Evolutionary conservation across 352 stramenopile genomes (phyloP), one percentile per base, ranked within the genome.

Genomic region (Phytophthora melonis): DNA sequence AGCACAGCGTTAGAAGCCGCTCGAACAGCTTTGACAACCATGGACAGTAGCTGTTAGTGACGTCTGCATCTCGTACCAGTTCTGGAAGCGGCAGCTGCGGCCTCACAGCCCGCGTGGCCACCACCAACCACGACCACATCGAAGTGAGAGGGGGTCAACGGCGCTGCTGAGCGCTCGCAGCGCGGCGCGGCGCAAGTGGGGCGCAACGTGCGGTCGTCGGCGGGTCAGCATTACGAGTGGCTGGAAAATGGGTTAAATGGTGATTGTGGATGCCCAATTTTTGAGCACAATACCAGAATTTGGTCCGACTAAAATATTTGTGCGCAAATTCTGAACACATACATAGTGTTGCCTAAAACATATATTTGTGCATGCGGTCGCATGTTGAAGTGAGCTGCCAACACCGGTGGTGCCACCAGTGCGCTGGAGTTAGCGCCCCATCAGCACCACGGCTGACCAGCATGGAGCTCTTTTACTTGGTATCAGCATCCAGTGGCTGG

Each of bases 91-190:
- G 84, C 80, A 0, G 84, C 80, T 6, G 84, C 84, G 62, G 84
- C 84, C 67, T 91, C 84, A 18, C 84, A 91, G 59, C 84, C 84
- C 10, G 84, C 84, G 65, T 91, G 84, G 3, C 84, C 84, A 47
- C 84, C 84, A 16, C 84, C 84, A 14, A 91, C 80, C 5, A 91
- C 82, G n/a, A 91, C 58, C 23, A 91, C 84, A 54, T 91, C 84
- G 53, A 83, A 90, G 18, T 72, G 66, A 19, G 39, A 58, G 64
- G n/a, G 60, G 65, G 32, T 16, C 16, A 5, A 57, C 43, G 23
- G 34, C 47, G 50, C 43, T 77, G 34, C 59, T 75, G 23, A 70
- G 45, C 5, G 64, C 50, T 49, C 74, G 74, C 1, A 75, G 60
- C 14, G 70, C 69, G 25, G 60, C 45, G 36, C 56, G 60, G 52